These are phyloP conservation scores for Thecaphora thlaspeos DNA, from an alignment of 1,284 basidiomycete genomes.

Conservation along the genomic window DNA sequence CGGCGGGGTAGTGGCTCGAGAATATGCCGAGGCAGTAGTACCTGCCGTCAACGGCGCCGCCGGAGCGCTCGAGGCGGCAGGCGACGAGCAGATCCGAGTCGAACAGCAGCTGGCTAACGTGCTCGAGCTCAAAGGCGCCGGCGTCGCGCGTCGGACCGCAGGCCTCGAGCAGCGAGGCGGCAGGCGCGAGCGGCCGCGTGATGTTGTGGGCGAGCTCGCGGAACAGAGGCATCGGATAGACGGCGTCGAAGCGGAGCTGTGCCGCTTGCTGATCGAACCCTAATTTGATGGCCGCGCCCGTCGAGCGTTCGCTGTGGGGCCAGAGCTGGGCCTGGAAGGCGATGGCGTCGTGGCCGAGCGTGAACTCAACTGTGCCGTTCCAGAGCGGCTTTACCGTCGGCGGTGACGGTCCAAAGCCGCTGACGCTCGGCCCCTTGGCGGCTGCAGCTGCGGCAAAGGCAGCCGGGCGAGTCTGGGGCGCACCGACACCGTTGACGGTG, in stretches of 20 bases:
- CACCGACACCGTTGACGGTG: too few species aligned
- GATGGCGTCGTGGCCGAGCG: conserved; percentile 7
- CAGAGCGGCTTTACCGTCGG: background rate
- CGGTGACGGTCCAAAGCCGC: conserved; percentile 3
- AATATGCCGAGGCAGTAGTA: conserved; percentile 13
- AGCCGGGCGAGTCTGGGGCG: too few species aligned
- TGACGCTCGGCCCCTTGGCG: too few species aligned
- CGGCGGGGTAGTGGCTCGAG: conserved; percentile 19
- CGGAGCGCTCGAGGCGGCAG: too few species aligned
- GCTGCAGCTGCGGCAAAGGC: too few species aligned
- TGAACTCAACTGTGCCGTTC: conserved; percentile 9
- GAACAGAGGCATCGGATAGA: conserved; percentile 18
- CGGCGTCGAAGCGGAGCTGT: conserved; percentile 11
- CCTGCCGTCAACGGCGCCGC: background rate
- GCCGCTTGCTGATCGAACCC: conserved; percentile 8
- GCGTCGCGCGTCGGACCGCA: conserved; percentile 4
- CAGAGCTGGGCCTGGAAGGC: conserved; percentile 10
- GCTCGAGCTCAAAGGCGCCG: conserved; percentile 10
- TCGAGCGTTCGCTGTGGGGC: conserved; percentile 3
- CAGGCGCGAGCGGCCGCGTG: conserved; percentile 1
- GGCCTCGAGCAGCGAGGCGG: conserved; percentile 15
- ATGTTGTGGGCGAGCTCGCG: conserved; percentile 8
- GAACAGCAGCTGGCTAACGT: conserved; percentile 17
- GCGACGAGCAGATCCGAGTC: conserved; percentile 11
- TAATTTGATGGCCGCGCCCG: conserved; percentile 4